Percentiles rank a stretch among this genome's conserved stretches.
phyloP scores from a whole-genome alignment of 371 early-diverging fungal species.

The Rhizopus delemar region DNA sequence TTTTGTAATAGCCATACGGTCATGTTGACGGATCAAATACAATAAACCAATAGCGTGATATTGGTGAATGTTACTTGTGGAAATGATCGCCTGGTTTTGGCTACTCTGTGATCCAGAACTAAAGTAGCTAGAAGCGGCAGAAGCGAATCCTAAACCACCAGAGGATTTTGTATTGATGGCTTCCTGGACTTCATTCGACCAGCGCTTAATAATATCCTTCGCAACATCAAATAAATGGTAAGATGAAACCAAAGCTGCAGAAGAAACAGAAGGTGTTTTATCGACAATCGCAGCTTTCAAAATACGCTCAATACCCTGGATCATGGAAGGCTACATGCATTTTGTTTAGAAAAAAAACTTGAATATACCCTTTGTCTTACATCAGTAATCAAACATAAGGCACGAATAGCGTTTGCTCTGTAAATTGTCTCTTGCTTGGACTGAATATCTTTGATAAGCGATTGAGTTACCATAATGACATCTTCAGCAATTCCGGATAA shows the following conservation, averaged over 20 bases:
- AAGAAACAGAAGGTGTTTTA: constrained; percentile 85
- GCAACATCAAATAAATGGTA: constrained; percentile 82
- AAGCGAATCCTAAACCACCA: constrained; percentile 42
- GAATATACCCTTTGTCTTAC: constrained; percentile 48
- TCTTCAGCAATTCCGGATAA: constrained; percentile 89
- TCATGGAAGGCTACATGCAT: constrained; percentile 77
- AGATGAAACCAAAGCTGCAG: constrained; percentile 91
- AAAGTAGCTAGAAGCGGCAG: constrained; percentile 59
- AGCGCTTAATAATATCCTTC: constrained; percentile 84
- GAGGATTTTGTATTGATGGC: constrained; percentile 78
- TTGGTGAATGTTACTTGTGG: constrained; percentile 81
- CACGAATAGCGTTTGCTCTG: constrained; percentile 93
- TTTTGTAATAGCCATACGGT: constrained; percentile 97
- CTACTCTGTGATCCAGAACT: constrained; percentile 42
- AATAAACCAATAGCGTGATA: constrained; percentile 96
- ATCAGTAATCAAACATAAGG: constrained; percentile 92
- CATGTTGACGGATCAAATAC: constrained; percentile 93
- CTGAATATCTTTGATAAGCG: constrained; percentile 94
- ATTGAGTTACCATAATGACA: constrained; percentile 95
- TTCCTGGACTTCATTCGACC: constrained; percentile 91
- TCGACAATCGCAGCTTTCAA: constrained; percentile 97
- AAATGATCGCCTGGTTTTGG: constrained; percentile 50
- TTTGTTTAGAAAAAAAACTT: not conserved
- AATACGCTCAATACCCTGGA: constrained; percentile 94
- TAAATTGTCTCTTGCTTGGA: constrained; percentile 85